A percentile compares a stretch with the other conserved stretches of the same genome.
phyloP scores from a whole-genome alignment of 1,284 basidiomycete genomes.

The Omphalotus olearius region DNA sequence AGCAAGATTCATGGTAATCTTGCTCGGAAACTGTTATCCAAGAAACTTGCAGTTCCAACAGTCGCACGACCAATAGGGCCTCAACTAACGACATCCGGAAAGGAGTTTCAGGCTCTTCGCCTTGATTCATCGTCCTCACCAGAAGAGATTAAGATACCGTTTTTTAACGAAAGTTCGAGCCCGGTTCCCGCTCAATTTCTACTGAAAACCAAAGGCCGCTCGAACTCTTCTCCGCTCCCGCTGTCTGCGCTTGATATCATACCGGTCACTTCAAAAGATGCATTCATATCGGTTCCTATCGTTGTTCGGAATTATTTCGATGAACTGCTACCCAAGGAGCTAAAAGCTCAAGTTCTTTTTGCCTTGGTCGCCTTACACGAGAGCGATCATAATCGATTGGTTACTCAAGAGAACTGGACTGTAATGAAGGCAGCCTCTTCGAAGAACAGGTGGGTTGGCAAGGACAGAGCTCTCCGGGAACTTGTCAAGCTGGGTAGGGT shows the following conservation, averaged over 20 bases:
- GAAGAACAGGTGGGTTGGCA: constrained; percentile 67
- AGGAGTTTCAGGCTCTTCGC: background rate
- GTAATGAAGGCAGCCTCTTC: constrained; percentile 50
- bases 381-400: constrained; percentile 41
- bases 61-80: background rate
- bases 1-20: constrained; percentile 42
- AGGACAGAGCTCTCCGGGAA: constrained; percentile 68
- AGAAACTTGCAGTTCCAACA: constrained; percentile 6
- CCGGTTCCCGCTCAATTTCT: constrained; percentile 11
- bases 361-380: constrained; percentile 51
- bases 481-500: constrained; percentile 79
- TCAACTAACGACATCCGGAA: background rate
- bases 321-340: constrained; percentile 66
- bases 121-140: background rate
- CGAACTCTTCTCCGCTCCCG: constrained; percentile 60
- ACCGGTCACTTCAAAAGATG: constrained; percentile 39
- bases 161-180: background rate
- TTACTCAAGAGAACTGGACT: constrained; percentile 49
- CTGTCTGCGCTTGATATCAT: constrained; percentile 53
- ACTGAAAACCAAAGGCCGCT: constrained; percentile 50
- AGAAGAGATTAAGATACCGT: constrained; percentile 1
- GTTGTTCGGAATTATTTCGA: constrained; percentile 58
- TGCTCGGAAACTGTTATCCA: constrained; percentile 38
- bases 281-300: constrained; percentile 45
- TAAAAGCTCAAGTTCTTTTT: constrained; percentile 63